Conservation (phyloP, 345 rosid genomes). For the Salix exigua region DNA sequence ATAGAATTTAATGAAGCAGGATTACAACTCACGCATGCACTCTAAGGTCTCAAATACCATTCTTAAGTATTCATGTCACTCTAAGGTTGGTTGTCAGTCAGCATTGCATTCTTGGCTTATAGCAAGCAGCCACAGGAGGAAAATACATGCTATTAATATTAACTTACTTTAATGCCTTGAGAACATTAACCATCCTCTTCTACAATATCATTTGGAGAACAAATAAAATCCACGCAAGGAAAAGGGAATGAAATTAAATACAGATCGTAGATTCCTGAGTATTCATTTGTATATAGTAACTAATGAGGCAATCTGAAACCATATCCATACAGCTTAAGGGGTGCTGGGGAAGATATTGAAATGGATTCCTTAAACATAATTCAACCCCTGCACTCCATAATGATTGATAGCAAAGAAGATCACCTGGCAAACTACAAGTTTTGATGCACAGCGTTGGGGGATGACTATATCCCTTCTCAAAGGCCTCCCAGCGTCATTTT, state of each 20-base stretch:
- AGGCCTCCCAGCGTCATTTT: slow-evolving; percentile 77
- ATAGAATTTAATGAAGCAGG: background rate
- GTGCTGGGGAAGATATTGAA: background rate
- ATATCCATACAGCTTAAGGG: background rate
- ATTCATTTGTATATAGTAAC: background rate
- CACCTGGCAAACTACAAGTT: slow-evolving; percentile 90
- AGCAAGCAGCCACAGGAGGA: background rate
- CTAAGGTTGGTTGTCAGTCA: background rate
- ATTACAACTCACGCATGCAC: background rate
- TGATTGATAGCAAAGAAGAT: background rate
- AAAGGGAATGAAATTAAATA: background rate
- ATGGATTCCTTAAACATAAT: background rate
- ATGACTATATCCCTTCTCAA: slow-evolving; percentile 82
- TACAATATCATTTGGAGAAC: background rate
- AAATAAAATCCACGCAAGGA: background rate
- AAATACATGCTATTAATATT: background rate
- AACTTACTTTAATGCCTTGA: background rate
- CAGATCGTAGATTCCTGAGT: background rate
- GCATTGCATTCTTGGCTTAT: background rate
- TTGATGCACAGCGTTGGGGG: slow-evolving; percentile 93
- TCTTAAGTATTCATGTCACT: background rate
- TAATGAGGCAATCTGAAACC: background rate
- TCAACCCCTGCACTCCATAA: background rate
- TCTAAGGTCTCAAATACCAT: background rate
- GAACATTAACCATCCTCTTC: background rate